A percentile compares a stretch with the other conserved stretches of the same genome.
These are phyloP conservation scores for Saccharomycopsis oosterbeekiorum DNA, from an alignment of 805 yeast species.

Conservation along the genomic window DNA sequence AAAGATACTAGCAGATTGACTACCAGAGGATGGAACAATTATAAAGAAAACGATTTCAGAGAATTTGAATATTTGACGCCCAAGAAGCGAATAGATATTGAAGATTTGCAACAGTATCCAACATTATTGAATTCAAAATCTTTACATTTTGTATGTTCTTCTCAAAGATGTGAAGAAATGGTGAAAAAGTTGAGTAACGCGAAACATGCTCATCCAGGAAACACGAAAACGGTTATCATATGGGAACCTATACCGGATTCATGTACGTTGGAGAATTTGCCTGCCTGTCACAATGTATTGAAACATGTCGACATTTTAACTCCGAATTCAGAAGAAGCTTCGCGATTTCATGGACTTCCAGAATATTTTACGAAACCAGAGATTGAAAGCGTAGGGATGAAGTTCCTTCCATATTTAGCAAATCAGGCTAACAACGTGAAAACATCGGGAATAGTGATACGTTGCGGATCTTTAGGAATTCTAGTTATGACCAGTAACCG, in stretches of 20 bases:
- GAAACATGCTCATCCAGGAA: background rate
- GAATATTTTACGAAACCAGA: constrained; percentile 33
- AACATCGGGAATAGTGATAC: constrained; percentile 44
- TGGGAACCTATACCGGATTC: constrained; percentile 88
- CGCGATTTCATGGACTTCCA: constrained; percentile 43
- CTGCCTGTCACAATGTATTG: constrained; percentile 30
- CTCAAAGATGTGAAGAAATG: constrained; percentile 46
- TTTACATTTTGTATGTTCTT: constrained; percentile 68
- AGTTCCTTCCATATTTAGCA: constrained; percentile 33
- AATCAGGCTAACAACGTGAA: constrained; percentile 24
- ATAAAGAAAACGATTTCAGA: constrained; percentile 52
- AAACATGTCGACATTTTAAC: constrained; percentile 49
- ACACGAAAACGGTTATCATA: constrained; percentile 28
- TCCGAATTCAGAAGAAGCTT: constrained; percentile 83
- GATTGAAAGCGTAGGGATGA: constrained; percentile 35
- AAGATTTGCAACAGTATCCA: constrained; percentile 38
- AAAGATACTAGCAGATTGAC: constrained; percentile 45
- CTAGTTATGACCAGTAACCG: constrained; percentile 30
- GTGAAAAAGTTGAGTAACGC: constrained; percentile 25
- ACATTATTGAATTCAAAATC: constrained; percentile 33
- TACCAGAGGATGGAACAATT: constrained; percentile 74
- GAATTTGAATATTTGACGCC: constrained; percentile 53
- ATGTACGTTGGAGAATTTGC: constrained; percentile 45
- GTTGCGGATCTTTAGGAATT: constrained; percentile 76
- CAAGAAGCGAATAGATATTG: constrained; percentile 46